Evolutionary conservation across 2,329 filamentous ascomycete species (phyloP).

Genomic region (Cercospora citrullina): DNA sequence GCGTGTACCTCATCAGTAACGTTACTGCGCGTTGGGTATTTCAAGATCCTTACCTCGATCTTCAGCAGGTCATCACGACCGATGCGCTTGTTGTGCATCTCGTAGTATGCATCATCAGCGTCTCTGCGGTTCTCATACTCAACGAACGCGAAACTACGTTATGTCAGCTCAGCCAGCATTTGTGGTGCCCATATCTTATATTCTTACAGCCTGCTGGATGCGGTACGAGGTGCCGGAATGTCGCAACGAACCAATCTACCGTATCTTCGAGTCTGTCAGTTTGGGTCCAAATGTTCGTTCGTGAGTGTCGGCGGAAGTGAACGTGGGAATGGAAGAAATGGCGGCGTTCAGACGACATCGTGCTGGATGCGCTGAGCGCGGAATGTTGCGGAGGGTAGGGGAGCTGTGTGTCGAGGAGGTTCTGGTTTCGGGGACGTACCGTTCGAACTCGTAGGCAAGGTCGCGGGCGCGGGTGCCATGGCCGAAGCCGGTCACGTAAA

Average conservation of each 20-base stretch:
- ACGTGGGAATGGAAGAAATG: too few species aligned
- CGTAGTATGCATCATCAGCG: conserved; percentile 97
- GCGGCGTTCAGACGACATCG: too few species aligned
- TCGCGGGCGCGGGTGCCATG: conserved; percentile 98
- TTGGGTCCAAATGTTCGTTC: not conserved
- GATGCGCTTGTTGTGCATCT: conserved; percentile 99
- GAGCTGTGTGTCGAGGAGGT: not conserved
- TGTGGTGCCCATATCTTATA: conserved; percentile 9
- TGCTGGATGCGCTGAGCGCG: not conserved
- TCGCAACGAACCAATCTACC: conserved; percentile 97
- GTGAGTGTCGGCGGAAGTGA: not conserved
- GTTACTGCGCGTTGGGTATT: not conserved
- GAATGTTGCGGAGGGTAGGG: not conserved
- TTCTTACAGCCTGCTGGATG: conserved; percentile 91
- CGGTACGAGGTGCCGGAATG: conserved; percentile 92
- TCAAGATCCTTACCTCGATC: conserved; percentile 74
- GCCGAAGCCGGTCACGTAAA: conserved; percentile 99
- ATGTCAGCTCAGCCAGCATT: conserved; percentile 40
- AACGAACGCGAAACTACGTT: conserved; percentile 84
- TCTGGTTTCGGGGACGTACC: conserved; percentile 69
- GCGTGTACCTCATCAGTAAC: conserved; percentile 27
- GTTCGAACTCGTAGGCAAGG: conserved; percentile 99
- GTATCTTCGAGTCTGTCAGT: conserved; percentile 68
- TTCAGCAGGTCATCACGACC: conserved; percentile 93
- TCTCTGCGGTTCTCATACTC: conserved; percentile 98